Percentiles rank a stretch among this genome's conserved stretches.
phyloP scores from a whole-genome alignment of 2,329 filamentous ascomycete species.

The Diaporthe destruens region DNA sequence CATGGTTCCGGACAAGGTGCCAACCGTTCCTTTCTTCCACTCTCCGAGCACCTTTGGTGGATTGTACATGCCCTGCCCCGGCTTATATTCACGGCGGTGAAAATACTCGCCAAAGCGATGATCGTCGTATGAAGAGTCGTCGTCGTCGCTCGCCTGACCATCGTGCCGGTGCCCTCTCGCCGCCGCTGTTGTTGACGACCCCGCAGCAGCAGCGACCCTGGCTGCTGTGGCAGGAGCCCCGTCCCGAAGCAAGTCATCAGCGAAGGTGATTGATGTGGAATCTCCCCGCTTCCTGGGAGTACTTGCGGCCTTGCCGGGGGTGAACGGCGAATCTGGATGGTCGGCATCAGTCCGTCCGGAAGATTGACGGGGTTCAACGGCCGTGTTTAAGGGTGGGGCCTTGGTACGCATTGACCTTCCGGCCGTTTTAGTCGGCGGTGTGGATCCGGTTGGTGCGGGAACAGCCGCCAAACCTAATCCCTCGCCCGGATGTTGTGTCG shows the following conservation, averaged over 20 bases:
- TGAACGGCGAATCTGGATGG: constrained; percentile 40
- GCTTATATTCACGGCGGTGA: constrained; percentile 58
- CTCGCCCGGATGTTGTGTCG: constrained; percentile 14
- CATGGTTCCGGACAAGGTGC: constrained; percentile 68
- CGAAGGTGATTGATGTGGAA: constrained; percentile 31
- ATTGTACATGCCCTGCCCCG: constrained; percentile 69
- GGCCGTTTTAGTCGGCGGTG: constrained; percentile 33
- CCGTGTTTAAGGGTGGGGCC: constrained; percentile 36
- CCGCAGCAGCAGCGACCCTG: constrained; percentile 39
- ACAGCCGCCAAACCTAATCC: constrained; percentile 35
- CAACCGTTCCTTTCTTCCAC: constrained; percentile 77
- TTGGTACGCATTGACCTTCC: constrained; percentile 40
- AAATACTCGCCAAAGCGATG: constrained; percentile 56
- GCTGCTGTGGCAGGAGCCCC: constrained; percentile 29
- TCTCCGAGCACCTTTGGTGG: constrained; percentile 75
- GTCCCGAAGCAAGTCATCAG: constrained; percentile 33
- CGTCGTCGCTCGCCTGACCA: constrained; percentile 50
- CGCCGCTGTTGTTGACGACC: constrained; percentile 27
- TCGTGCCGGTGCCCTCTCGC: constrained; percentile 43
- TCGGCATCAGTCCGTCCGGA: constrained; percentile 40
- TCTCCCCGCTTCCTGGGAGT: constrained; percentile 42
- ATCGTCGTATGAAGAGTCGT: constrained; percentile 44
- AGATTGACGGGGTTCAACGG: constrained; percentile 29
- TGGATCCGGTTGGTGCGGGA: constrained; percentile 35
- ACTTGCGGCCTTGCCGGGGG: constrained; percentile 45